Conservation (phyloP, 495 filamentous ascomycete genomes). For the Penicillium dipodomyicola region DNA sequence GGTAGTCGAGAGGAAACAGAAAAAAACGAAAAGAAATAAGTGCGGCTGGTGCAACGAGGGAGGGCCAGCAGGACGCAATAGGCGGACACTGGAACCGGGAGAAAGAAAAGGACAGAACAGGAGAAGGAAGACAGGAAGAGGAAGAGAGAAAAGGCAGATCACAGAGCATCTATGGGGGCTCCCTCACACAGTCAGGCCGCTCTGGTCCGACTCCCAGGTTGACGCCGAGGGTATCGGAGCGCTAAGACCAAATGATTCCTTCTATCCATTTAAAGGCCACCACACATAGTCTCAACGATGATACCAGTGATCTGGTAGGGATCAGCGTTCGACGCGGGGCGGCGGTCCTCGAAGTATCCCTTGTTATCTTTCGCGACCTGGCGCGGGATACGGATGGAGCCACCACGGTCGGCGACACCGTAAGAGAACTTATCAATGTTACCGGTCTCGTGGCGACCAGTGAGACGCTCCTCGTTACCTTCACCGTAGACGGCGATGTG, state of each 20-base stretch:
- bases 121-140: conserved; percentile 11
- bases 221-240: conserved; percentile 51
- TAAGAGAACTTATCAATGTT: conserved; percentile 91
- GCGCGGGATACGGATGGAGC: conserved; percentile 89
- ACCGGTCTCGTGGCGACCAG: conserved; percentile 93
- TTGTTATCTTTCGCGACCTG: conserved; percentile 87
- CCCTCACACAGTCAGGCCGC: conserved; percentile 43
- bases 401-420: conserved; percentile 95
- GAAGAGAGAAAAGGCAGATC: conserved; percentile 10
- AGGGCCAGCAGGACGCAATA: conserved; percentile 25
- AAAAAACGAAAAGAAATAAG: conserved; percentile 16
- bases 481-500: conserved; percentile 98
- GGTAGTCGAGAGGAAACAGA: conserved; percentile 19
- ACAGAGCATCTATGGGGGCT: conserved; percentile 35
- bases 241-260: conserved; percentile 44
- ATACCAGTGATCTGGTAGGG: conserved; percentile 96
- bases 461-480: conserved; percentile 89
- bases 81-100: conserved; percentile 29
- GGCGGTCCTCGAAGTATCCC: conserved; percentile 97
- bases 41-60: conserved; percentile 31
- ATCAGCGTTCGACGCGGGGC: conserved; percentile 92
- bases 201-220: conserved; percentile 41
- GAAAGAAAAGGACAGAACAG: conserved; percentile 16
- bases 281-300: conserved; percentile 72
- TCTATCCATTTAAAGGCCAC: conserved; percentile 41